These are phyloP conservation scores for Phytophthora sp. DNA, from an alignment of 352 stramenopile genomes.

Conservation along the genomic window DNA sequence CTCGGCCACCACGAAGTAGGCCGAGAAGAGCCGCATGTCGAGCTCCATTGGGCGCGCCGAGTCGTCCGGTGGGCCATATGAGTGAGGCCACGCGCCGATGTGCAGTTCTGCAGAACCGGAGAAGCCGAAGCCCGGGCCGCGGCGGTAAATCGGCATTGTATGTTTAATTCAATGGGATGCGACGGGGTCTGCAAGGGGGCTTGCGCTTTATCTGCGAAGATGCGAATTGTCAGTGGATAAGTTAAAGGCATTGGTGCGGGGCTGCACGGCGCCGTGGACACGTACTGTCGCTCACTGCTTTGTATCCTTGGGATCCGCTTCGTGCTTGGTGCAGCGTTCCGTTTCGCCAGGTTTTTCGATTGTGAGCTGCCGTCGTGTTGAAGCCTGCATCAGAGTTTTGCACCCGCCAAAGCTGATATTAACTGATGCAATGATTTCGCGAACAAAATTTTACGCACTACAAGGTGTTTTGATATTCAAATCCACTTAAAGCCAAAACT, in stretches of 20 bases:
- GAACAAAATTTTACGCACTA: not conserved
- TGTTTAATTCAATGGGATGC: slow-evolving; percentile 1
- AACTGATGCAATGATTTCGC: not conserved
- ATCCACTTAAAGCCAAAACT: not conserved
- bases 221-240: slow-evolving; percentile 3
- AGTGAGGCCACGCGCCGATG: slow-evolving; percentile 43
- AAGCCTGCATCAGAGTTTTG: no score
- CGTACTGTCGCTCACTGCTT: slow-evolving; percentile 20
- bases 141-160: slow-evolving; percentile 66
- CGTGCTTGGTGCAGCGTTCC: not conserved
- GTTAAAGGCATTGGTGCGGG: slow-evolving; percentile 17
- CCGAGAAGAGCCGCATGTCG: slow-evolving; percentile 75
- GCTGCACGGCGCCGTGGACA: slow-evolving; percentile 18
- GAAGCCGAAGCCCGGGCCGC: slow-evolving; percentile 59
- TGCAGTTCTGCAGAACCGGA: slow-evolving; percentile 31
- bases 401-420: not conserved
- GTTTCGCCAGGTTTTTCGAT: slow-evolving; percentile 23
- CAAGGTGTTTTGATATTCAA: not conserved
- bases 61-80: slow-evolving; percentile 61
- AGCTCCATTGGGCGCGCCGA: slow-evolving; percentile 45
- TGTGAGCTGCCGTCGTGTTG: slow-evolving; percentile 22
- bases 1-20: slow-evolving; percentile 83
- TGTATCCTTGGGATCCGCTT: slow-evolving; percentile 23
- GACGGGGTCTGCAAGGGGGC: not conserved
- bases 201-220: slow-evolving; percentile 3